Evolutionary conservation across 768 basidiomycete species (phyloP), one percentile per base, ranked within the genome.

Genomic region (Mycena haematopus): DNA sequence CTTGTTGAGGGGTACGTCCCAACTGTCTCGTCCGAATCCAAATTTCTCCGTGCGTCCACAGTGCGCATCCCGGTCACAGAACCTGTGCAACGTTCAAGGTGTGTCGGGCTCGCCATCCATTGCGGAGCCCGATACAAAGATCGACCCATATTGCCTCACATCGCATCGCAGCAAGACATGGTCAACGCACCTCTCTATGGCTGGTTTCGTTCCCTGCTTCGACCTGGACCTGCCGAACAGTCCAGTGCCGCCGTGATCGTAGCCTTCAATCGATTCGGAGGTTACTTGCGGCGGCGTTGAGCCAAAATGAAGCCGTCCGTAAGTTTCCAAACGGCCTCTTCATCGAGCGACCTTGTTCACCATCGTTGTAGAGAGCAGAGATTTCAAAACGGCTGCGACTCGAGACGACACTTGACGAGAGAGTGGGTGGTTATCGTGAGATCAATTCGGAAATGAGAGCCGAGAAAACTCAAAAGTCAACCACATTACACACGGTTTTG

Each of bases 381-480:
- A 22, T 42, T 17, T n/a, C 45, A 13, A 46, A 10, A 25, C 24
- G 6, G 46, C 25, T 10, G 47, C 33, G n/a, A 35, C 33, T 22
- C 31, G 22, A 52, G 33, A 27, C n/a, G n/a, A 52, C 22, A 52
- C 9, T 51, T 31, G 14, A 6, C 10, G 21, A 33, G 38, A 36
- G 36, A 36, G 24, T 19, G 7, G 44, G 2, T 14, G 27, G n/a
- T n/a, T 33, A 15, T n/a, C 58, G 58, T 60, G 58, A 51, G 58
- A 60, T 13, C 4, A 31, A 31, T 45, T 25, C 42, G 51, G 58
- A 50, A 50, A 22, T 46, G 25, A 40, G 52, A 53, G 29, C 25
- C 31, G 24, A 31, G 29, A 9, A 21, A 58, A 42, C 57, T 35
- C 50, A 9, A 21, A 58, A 42, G 49, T 35, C 50, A 56, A 46